Conservation (phyloP, 352 stramenopile genomes). For the Phytophthora pluvialis region DNA sequence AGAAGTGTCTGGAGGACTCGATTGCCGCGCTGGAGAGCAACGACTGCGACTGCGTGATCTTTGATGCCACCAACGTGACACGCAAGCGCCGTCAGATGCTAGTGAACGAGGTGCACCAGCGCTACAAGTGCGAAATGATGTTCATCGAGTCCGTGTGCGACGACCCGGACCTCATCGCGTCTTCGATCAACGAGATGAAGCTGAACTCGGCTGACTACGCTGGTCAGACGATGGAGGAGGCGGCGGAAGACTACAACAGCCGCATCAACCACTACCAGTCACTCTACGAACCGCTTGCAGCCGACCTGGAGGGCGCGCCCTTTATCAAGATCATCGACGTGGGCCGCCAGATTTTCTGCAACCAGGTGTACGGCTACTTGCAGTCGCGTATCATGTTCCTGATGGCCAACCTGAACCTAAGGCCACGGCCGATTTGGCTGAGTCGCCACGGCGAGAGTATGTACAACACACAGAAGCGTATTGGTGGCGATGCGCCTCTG, state of each 20-base stretch:
- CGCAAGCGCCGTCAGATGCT: slow-evolving; percentile 68
- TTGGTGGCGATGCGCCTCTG: slow-evolving; percentile 95
- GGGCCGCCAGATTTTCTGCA: slow-evolving; percentile 82
- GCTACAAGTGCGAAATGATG: slow-evolving; percentile 82
- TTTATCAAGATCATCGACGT: slow-evolving; percentile 89
- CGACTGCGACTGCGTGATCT: slow-evolving; percentile 81
- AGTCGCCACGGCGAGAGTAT: slow-evolving; percentile 97
- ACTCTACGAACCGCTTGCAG: slow-evolving; percentile 70
- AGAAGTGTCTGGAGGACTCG: slow-evolving; percentile 75
- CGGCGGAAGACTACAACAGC: slow-evolving; percentile 73
- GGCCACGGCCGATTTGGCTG: slow-evolving; percentile 96
- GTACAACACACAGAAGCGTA: slow-evolving; percentile 98
- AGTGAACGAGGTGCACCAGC: slow-evolving; percentile 53
- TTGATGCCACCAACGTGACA: slow-evolving; percentile 88
- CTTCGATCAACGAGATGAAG: slow-evolving; percentile 89
- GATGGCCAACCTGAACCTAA: slow-evolving; percentile 95
- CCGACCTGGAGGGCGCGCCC: slow-evolving; percentile 58
- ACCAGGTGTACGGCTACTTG: slow-evolving; percentile 87
- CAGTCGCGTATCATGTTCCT: slow-evolving; percentile 94
- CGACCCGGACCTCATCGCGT: slow-evolving; percentile 71
- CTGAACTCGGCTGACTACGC: slow-evolving; percentile 84
- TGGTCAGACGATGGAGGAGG: slow-evolving; percentile 73
- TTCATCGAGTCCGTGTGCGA: slow-evolving; percentile 88
- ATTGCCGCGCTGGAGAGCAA: slow-evolving; percentile 71
- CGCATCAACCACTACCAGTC: slow-evolving; percentile 84